Base-by-base conservation (phyloP, 225 moss, liverwort and hornwort genomes). In the Rhytidiadelphus loreus region DNA sequence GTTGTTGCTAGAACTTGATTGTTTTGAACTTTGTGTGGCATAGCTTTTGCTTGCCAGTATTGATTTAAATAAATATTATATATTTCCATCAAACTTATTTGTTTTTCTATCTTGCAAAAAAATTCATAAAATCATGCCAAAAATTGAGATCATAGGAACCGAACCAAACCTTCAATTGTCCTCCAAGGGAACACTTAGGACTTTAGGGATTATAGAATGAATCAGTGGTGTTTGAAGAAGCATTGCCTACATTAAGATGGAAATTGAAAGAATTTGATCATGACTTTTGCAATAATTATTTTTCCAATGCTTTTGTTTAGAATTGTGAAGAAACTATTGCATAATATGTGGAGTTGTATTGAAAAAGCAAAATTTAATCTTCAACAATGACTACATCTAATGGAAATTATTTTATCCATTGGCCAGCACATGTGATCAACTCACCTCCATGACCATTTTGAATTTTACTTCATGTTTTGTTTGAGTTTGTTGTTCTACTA, bases 61-160 rank as follows among this genome's bases (percentile, higher is more conserved):
- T 7, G 3, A 21, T 21, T 66, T 7, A 37, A 37, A n/a, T 66
- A 21, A 66, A 21, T 21, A 21, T 22, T 66, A n/a, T 37, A 37
- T 21, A n/a, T n/a, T 37, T 12, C 1, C 3, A 18, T 1, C 10
- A 35, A 19, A 9, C 0, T 2, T 15, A 30, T 30, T 1, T 8
- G 0, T 8, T 20, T 37, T 37, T 68, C 6, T 68, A 11, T 68
- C 4, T 11, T n/a, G 22, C 1, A 66, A 37, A 37, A n/a, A n/a
- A n/a, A n/a, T n/a, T n/a, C n/a, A n/a, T n/a, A n/a, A n/a, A n/a
- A n/a, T n/a, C n/a, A n/a, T n/a, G n/a, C n/a, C n/a, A n/a, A n/a
- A n/a, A n/a, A n/a, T n/a, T n/a, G n/a, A n/a, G n/a, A n/a, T n/a
- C 35, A 50, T 50, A 65, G 5, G 33, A 37, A 37, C 9, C 3